phyloP scores from a whole-genome alignment of 345 rosid genomes.

The Trapa bicornis region DNA sequence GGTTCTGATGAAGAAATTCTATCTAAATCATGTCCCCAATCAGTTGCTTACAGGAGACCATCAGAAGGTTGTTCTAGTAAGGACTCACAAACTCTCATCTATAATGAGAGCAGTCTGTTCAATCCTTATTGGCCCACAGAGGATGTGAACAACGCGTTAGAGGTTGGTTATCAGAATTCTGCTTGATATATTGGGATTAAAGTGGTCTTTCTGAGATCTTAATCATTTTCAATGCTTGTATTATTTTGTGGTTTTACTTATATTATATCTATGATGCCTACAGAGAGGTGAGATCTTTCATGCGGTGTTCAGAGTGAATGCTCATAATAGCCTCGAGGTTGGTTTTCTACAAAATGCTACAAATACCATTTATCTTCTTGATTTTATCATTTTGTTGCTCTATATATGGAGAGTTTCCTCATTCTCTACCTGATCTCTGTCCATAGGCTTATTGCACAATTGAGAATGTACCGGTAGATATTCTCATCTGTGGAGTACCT shows the following conservation, averaged over 20 bases:
- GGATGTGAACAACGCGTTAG: conserved; percentile 43
- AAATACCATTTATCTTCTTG: not conserved
- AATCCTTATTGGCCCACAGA: conserved; percentile 47
- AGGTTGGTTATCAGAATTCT: conserved; percentile 37
- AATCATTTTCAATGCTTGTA: too few relatives aligned
- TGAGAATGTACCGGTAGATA: conserved; percentile 69
- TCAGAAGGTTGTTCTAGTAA: conserved; percentile 15
- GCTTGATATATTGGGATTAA: conserved; percentile 5
- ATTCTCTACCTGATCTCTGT: not conserved
- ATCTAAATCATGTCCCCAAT: conserved; percentile 40
- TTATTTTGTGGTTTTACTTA: not conserved
- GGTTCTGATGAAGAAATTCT: conserved; percentile 18
- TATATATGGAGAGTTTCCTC: not conserved
- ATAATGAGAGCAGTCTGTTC: conserved; percentile 27
- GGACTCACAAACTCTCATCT: conserved; percentile 21
- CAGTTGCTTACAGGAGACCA: conserved; percentile 20
- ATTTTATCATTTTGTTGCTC: not conserved
- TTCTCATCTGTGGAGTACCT: conserved; percentile 58
- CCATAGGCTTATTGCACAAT: conserved; percentile 87
- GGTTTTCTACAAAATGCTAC: conserved; percentile 7
- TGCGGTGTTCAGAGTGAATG: conserved; percentile 66
- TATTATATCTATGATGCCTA: conserved; percentile 5
- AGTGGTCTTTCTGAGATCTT: not conserved
- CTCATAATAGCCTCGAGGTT: conserved; percentile 77
- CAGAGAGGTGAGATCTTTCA: conserved; percentile 73